These are phyloP conservation scores for Exophiala calicioides DNA, from an alignment of 2,329 filamentous ascomycete genomes.

Conservation along the genomic window DNA sequence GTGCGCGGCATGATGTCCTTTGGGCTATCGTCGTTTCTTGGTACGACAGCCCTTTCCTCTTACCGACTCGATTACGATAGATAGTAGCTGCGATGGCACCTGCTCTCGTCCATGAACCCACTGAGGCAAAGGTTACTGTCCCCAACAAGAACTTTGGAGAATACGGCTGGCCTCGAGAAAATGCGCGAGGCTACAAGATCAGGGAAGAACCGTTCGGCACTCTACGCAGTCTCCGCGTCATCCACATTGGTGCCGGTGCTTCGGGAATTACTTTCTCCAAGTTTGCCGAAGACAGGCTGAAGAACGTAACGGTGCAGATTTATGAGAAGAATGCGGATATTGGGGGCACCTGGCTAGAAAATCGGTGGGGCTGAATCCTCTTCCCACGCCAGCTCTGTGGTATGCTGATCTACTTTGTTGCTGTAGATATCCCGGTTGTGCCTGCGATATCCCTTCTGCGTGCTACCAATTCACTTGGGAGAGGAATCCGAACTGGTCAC, in stretches of 20 bases:
- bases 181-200: constrained; percentile 17
- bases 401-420: background rate
- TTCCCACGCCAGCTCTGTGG: no score
- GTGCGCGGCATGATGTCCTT: no score
- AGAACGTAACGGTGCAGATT: no score
- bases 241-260: constrained; percentile 44
- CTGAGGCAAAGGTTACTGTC: no score
- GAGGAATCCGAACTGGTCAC: background rate
- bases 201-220: constrained; percentile 19
- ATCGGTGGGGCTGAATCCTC: no score
- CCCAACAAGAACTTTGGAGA: no score
- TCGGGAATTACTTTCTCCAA: constrained; percentile 44
- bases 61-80: no score
- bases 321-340: constrained; percentile 35
- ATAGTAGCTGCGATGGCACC: no score
- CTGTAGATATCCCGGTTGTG: constrained; percentile 10
- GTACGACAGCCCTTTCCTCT: no score
- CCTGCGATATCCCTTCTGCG: constrained; percentile 2
- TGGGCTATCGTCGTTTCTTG: no score
- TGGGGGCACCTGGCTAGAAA: constrained; percentile 37
- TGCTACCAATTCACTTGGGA: background rate
- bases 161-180: no score
- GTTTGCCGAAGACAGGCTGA: constrained; percentile 26
- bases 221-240: constrained; percentile 33
- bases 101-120: no score